phyloP scores from a whole-genome alignment of 1,139 yeast genomes.

The Yamadazyma songkhlaensis region DNA sequence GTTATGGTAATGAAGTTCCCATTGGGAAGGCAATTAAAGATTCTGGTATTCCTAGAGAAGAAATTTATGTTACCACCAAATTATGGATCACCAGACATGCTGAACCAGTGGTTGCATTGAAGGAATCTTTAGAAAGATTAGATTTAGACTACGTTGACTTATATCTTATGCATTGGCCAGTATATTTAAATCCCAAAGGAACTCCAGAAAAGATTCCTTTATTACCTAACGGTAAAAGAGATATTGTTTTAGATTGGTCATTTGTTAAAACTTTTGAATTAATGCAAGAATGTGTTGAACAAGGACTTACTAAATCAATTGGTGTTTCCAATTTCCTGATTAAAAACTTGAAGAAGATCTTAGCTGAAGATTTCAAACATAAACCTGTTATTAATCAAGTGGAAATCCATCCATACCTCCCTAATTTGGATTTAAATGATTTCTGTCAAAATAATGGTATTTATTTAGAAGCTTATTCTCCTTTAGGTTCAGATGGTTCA shows the following conservation, averaged over 20 bases:
- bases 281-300: slow-evolving; percentile 54
- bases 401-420: slow-evolving; percentile 72
- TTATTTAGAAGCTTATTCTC: slow-evolving; percentile 71
- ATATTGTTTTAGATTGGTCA: slow-evolving; percentile 41
- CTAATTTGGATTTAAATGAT: slow-evolving; percentile 61
- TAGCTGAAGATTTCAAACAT: slow-evolving; percentile 47
- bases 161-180: slow-evolving; percentile 87
- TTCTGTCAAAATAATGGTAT: slow-evolving; percentile 55
- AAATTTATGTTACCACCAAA: slow-evolving; percentile 77
- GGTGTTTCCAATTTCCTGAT: slow-evolving; percentile 79
- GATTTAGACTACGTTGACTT: slow-evolving; percentile 81
- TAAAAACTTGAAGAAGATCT: slow-evolving; percentile 43
- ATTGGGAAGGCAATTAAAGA: slow-evolving; percentile 68
- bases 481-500: slow-evolving; percentile 69
- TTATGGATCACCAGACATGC: slow-evolving; percentile 69
- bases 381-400: slow-evolving; percentile 74
- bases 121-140: slow-evolving; percentile 60
- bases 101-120: slow-evolving; percentile 57
- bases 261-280: slow-evolving; percentile 62
- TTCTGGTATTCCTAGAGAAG: slow-evolving; percentile 66
- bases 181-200: slow-evolving; percentile 43
- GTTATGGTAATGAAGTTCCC: slow-evolving; percentile 61
- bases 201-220: slow-evolving; percentile 30
- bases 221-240: slow-evolving; percentile 22
- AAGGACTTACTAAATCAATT: slow-evolving; percentile 60